Evolutionary conservation across 2,329 filamentous ascomycete genomes (phyloP).

Genomic region (Alternaria brassicae): DNA sequence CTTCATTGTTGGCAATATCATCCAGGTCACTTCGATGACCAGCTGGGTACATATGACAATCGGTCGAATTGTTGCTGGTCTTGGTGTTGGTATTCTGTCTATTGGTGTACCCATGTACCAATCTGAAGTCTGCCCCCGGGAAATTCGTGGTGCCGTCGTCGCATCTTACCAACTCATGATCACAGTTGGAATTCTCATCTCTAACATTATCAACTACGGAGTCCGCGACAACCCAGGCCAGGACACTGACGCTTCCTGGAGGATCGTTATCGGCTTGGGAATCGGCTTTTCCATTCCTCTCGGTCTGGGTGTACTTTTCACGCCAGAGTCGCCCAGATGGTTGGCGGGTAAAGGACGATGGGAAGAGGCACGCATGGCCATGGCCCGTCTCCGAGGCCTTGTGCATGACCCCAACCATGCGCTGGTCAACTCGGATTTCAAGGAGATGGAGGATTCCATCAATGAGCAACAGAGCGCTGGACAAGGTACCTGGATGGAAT

Average conservation of each 20-base stretch:
- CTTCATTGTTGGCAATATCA: slow-evolving; percentile 53
- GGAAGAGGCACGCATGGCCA: slow-evolving; percentile 59
- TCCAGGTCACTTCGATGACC: slow-evolving; percentile 52
- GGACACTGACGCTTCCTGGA: slow-evolving; percentile 46
- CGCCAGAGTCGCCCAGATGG: slow-evolving; percentile 48
- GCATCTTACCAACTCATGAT: slow-evolving; percentile 57
- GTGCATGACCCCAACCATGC: slow-evolving; percentile 56
- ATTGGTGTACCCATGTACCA: slow-evolving; percentile 73
- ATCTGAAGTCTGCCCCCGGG: slow-evolving; percentile 67
- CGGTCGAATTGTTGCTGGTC: slow-evolving; percentile 53
- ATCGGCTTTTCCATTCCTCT: slow-evolving; percentile 43
- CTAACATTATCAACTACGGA: slow-evolving; percentile 49
- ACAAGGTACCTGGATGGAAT: slow-evolving; percentile 40
- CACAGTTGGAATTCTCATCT: slow-evolving; percentile 51
- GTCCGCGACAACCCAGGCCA: slow-evolving; percentile 51
- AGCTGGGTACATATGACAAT: slow-evolving; percentile 58
- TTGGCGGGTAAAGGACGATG: slow-evolving; percentile 58
- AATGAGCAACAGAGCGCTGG: slow-evolving; percentile 38
- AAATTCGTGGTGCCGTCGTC: slow-evolving; percentile 70
- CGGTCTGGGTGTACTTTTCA: slow-evolving; percentile 41
- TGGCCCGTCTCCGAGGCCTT: slow-evolving; percentile 62
- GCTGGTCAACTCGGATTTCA: slow-evolving; percentile 61
- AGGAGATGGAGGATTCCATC: slow-evolving; percentile 49
- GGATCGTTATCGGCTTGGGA: slow-evolving; percentile 45
- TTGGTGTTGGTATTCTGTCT: slow-evolving; percentile 54